These are phyloP conservation scores for Trametes pubescens DNA, from an alignment of 1,284 basidiomycete species.

Conservation along the genomic window DNA sequence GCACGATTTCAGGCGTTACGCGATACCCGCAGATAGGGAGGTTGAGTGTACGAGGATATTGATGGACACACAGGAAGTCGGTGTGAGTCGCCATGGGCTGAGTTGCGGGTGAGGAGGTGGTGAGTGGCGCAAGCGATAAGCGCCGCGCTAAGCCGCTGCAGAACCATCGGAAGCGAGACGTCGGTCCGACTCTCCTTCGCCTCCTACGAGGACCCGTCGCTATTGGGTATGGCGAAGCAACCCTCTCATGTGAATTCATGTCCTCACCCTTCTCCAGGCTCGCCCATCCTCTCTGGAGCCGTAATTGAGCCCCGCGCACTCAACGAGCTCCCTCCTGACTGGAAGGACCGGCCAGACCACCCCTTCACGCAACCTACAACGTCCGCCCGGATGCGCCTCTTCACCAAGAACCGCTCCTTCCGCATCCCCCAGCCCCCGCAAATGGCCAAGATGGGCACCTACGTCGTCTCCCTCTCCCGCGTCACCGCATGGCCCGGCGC, in stretches of 20 bases:
- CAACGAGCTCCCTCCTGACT: conserved; percentile 91
- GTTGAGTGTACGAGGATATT: too few species aligned
- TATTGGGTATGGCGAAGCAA: too few species aligned
- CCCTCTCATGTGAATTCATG: background rate
- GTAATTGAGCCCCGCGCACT: conserved; percentile 94
- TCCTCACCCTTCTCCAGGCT: conserved; percentile 61
- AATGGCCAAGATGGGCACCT: conserved; percentile 96
- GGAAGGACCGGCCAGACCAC: conserved; percentile 67
- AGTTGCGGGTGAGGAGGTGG: too few species aligned
- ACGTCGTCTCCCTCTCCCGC: conserved; percentile 90
- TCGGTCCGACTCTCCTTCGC: too few species aligned
- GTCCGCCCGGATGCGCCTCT: conserved; percentile 87
- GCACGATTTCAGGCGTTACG: too few species aligned
- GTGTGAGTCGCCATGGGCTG: too few species aligned
- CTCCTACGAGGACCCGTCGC: too few species aligned
- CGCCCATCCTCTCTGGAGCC: conserved; percentile 96
- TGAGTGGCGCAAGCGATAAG: too few species aligned
- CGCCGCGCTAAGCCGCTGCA: too few species aligned
- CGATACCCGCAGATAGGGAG: too few species aligned
- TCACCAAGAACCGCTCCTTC: conserved; percentile 77
- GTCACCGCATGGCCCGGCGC: conserved; percentile 91
- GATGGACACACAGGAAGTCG: too few species aligned
- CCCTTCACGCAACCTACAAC: conserved; percentile 84
- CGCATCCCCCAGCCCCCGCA: conserved; percentile 97
- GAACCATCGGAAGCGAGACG: too few species aligned